phyloP scores from a whole-genome alignment of 2,329 filamentous ascomycete genomes.

The Diaporthe aspalathi region DNA sequence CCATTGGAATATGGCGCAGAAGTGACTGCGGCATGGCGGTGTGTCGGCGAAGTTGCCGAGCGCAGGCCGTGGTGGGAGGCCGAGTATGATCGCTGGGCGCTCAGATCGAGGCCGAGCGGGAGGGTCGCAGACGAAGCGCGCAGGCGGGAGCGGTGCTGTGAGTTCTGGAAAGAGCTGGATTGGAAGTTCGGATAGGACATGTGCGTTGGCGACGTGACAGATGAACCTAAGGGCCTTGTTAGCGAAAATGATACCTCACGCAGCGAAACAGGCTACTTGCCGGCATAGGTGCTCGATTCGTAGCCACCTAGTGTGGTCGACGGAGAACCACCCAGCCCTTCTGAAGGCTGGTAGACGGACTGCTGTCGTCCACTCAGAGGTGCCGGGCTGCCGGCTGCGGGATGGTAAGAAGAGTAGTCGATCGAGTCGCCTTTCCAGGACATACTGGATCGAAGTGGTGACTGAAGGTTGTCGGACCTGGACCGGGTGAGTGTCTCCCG shows the following conservation, averaged over 20 bases:
- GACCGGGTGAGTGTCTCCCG: slow-evolving; percentile 68
- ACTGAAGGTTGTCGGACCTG: slow-evolving; percentile 68
- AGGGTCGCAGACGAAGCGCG: slow-evolving; percentile 62
- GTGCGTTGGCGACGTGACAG: slow-evolving; percentile 61
- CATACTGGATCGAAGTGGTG: slow-evolving; percentile 69
- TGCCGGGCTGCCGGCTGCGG: slow-evolving; percentile 55
- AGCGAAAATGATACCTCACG: background rate
- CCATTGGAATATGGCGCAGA: slow-evolving; percentile 61
- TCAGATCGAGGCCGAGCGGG: slow-evolving; percentile 58
- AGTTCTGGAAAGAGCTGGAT: slow-evolving; percentile 54
- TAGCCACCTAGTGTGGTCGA: slow-evolving; percentile 58
- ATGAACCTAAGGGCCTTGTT: slow-evolving; percentile 52
- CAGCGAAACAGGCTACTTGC: slow-evolving; percentile 51
- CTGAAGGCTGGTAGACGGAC: slow-evolving; percentile 60
- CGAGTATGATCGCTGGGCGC: slow-evolving; percentile 54
- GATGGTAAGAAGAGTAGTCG: slow-evolving; percentile 66
- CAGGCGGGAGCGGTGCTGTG: slow-evolving; percentile 59
- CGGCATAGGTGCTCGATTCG: slow-evolving; percentile 63
- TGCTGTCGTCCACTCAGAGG: slow-evolving; percentile 59
- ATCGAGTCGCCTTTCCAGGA: slow-evolving; percentile 72
- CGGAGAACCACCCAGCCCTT: slow-evolving; percentile 55
- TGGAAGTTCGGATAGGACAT: slow-evolving; percentile 62
- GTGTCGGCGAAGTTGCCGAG: slow-evolving; percentile 50
- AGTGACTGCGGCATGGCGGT: slow-evolving; percentile 49
- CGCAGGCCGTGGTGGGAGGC: slow-evolving; percentile 45